Conservation (phyloP, 179 eudicot species). For the Silene noctiflora region DNA sequence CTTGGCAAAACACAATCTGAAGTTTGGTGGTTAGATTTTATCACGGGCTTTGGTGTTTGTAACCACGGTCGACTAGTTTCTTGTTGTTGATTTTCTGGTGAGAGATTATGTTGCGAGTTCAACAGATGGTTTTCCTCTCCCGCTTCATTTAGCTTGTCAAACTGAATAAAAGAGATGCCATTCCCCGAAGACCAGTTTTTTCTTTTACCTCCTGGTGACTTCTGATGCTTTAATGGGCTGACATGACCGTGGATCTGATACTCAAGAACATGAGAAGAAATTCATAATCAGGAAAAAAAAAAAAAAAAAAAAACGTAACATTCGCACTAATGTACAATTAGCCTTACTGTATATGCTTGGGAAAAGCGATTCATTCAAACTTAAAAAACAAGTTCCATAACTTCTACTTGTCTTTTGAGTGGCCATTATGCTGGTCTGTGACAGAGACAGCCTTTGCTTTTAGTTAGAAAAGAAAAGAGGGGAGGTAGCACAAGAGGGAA, state of each 20-base stretch:
- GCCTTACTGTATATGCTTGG: not conserved
- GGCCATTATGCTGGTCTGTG: not conserved
- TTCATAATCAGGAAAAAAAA: not conserved
- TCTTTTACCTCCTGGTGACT: conserved; percentile 40
- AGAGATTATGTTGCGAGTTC: conserved; percentile 29
- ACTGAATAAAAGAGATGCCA: conserved; percentile 31
- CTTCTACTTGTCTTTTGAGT: not conserved
- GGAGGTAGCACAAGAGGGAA: not conserved
- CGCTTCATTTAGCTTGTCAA: conserved; percentile 30
- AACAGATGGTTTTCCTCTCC: conserved; percentile 35
- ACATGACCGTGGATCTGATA: conserved; percentile 42
- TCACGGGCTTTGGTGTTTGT: conserved; percentile 33
- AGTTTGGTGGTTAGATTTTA: conserved; percentile 25
- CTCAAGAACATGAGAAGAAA: conserved; percentile 12
- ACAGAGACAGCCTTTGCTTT: not conserved
- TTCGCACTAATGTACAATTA: not conserved
- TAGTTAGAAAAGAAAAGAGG: not conserved
- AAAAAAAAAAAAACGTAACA: not conserved
- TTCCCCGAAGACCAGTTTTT: conserved; percentile 32
- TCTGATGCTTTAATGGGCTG: conserved; percentile 39
- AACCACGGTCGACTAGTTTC: conserved; percentile 31
- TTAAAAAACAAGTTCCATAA: not conserved
- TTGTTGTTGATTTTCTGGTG: conserved; percentile 34
- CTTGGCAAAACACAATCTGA: conserved; percentile 39
- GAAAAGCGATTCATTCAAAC: not conserved